Conservation (phyloP, 139 green algal genomes). For the Chlamydomonas sp. region DNA sequence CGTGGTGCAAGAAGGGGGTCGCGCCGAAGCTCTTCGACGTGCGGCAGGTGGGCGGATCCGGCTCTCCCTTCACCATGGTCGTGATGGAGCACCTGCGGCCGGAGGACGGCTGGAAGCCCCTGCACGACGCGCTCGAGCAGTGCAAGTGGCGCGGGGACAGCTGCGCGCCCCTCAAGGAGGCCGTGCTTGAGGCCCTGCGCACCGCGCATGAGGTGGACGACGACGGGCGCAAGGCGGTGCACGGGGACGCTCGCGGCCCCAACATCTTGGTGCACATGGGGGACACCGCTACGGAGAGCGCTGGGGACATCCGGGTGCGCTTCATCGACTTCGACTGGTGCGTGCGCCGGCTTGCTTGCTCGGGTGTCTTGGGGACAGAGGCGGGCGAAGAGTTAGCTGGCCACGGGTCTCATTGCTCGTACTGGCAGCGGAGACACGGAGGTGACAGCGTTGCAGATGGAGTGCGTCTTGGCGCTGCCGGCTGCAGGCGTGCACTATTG, state of each 20-base stretch:
- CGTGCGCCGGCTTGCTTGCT: not conserved
- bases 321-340: constrained; percentile 12
- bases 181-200: not conserved
- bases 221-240: not conserved
- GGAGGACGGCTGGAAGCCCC: not conserved
- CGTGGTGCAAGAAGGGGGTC: not conserved
- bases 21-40: not conserved
- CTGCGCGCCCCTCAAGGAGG: not conserved
- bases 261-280: not conserved
- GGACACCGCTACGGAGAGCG: not conserved
- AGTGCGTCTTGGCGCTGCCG: too few species aligned
- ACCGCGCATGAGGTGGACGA: not conserved
- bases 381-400: too few species aligned
- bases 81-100: not conserved
- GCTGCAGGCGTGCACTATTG: too few species aligned
- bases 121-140: not conserved
- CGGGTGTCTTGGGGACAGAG: not conserved
- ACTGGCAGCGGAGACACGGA: too few species aligned
- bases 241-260: not conserved
- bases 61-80: not conserved
- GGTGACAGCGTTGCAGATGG: too few species aligned
- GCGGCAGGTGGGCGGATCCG: not conserved
- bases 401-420: too few species aligned
- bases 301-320: not conserved
- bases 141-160: too few species aligned